A percentile compares a stretch with the other conserved stretches of the same genome.
Evolutionary conservation across 1,284 basidiomycete species (phyloP).

Genomic region (Cutaneotrichosporon sp.): DNA sequence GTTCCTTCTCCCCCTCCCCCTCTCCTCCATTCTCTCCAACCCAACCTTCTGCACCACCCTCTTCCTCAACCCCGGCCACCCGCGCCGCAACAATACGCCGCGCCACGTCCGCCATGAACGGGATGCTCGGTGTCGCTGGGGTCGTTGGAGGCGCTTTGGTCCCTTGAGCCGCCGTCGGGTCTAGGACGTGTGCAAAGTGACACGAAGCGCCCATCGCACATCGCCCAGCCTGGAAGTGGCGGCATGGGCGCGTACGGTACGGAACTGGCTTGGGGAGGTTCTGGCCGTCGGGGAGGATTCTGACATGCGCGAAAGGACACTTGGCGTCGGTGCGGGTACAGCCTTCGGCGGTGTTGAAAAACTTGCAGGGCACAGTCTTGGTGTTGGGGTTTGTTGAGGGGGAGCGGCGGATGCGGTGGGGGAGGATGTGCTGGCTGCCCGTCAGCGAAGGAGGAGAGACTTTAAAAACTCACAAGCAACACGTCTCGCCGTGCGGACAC

Average conservation of each 20-base stretch:
- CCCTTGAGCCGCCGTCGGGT: background rate
- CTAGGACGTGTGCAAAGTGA: conserved; percentile 48
- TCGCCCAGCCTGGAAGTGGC: conserved; percentile 45
- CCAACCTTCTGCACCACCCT: too few relatives aligned
- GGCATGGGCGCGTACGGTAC: conserved; percentile 47
- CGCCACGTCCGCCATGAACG: background rate
- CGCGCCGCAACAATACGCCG: background rate
- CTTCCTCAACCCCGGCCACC: background rate
- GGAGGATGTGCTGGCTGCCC: conserved; percentile 28
- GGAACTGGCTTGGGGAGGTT: conserved; percentile 37
- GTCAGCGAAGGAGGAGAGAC: background rate
- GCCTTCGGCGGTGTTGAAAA: conserved; percentile 48
- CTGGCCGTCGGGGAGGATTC: conserved; percentile 37
- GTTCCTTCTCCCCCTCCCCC: background rate
- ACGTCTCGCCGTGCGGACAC: conserved; percentile 48
- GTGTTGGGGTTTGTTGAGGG: background rate
- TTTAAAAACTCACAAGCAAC: conserved; percentile 43
- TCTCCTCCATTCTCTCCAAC: too few relatives aligned
- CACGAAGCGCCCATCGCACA: conserved; percentile 49
- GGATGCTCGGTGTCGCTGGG: background rate
- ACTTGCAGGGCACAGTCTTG: conserved; percentile 42
- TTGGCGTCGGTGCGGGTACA: conserved; percentile 38
- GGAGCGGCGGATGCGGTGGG: background rate
- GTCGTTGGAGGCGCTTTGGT: conserved; percentile 1
- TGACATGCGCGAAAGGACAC: conserved; percentile 46